Percentiles rank a stretch among this genome's conserved stretches.
Evolutionary conservation across 345 rosid genomes (phyloP).

Genomic region (Chamaenerion angustifolium): DNA sequence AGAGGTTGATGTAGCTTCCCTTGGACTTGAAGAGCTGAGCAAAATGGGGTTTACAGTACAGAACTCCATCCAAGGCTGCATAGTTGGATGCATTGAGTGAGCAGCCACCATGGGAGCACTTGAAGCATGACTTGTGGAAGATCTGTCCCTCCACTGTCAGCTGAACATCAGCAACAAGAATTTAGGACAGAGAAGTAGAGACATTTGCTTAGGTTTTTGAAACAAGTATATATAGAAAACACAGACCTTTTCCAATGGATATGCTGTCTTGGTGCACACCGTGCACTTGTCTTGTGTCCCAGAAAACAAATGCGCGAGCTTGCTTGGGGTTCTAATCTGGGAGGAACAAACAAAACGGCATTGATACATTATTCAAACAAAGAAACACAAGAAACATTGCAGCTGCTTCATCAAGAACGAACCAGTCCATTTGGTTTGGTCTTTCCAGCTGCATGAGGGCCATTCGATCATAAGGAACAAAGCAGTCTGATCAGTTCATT

Average conservation of each 20-base stretch:
- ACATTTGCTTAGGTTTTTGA: too few species aligned
- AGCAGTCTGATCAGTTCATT: too few species aligned
- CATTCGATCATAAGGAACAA: too few species aligned
- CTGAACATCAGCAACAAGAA: slow-evolving; percentile 11
- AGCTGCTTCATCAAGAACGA: too few species aligned
- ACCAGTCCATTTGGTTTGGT: too few species aligned
- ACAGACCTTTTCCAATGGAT: slow-evolving; percentile 37
- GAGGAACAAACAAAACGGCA: background rate
- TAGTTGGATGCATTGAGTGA: slow-evolving; percentile 27
- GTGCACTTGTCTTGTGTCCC: slow-evolving; percentile 47
- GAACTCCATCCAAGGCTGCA: slow-evolving; percentile 34
- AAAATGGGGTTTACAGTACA: slow-evolving; percentile 44
- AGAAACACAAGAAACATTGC: too few species aligned
- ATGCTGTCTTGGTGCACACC: slow-evolving; percentile 29
- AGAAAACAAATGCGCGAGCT: slow-evolving; percentile 23
- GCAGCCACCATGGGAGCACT: slow-evolving; percentile 45
- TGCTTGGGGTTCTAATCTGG: slow-evolving; percentile 36
- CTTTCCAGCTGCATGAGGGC: too few species aligned
- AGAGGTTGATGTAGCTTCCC: slow-evolving; percentile 29
- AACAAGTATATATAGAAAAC: too few species aligned
- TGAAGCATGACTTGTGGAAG: slow-evolving; percentile 43
- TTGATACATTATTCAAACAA: too few species aligned
- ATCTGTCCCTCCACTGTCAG: slow-evolving; percentile 34
- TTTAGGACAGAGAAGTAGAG: too few species aligned
- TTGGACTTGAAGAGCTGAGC: slow-evolving; percentile 40